Percentiles rank a stretch among this genome's conserved stretches.
phyloP scores from a whole-genome alignment of 805 yeast species.

The Lipomyces kockii region DNA sequence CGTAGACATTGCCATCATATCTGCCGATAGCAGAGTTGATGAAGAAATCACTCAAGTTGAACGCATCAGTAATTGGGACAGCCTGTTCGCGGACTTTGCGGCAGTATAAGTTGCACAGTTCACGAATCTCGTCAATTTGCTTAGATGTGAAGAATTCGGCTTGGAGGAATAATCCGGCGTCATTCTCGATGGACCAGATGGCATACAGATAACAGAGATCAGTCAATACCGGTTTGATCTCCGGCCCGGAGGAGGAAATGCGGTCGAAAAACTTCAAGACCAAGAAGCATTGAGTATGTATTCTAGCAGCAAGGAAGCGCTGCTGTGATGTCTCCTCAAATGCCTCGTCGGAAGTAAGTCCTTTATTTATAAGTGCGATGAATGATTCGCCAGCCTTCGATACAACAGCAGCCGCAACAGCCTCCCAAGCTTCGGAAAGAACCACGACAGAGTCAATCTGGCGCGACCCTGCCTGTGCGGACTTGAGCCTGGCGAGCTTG shows the following conservation, averaged over 20 bases:
- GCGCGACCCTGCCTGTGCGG: constrained; percentile 25
- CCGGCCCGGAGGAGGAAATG: constrained; percentile 46
- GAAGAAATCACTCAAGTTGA: constrained; percentile 78
- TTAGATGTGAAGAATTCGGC: constrained; percentile 59
- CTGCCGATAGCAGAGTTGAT: constrained; percentile 82
- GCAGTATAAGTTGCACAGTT: constrained; percentile 54
- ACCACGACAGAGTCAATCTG: constrained; percentile 28
- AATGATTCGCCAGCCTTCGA: constrained; percentile 45
- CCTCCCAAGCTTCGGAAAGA: constrained; percentile 46
- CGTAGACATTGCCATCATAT: constrained; percentile 81
- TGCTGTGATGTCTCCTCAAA: constrained; percentile 50
- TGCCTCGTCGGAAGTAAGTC: constrained; percentile 43
- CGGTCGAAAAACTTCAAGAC: constrained; percentile 48
- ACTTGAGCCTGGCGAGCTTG: constrained; percentile 17
- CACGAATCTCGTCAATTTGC: constrained; percentile 52
- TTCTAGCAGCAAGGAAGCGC: constrained; percentile 49
- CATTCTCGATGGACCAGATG: constrained; percentile 66
- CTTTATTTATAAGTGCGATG: constrained; percentile 38
- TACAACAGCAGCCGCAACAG: constrained; percentile 45
- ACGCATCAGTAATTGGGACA: constrained; percentile 80
- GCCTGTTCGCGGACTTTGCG: constrained; percentile 65
- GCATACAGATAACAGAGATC: constrained; percentile 67
- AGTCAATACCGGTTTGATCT: constrained; percentile 56
- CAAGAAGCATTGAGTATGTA: constrained; percentile 48
- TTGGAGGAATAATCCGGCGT: constrained; percentile 73